Base-by-base conservation (phyloP, 345 rosid species). In the Lepidium aucheri region DNA sequence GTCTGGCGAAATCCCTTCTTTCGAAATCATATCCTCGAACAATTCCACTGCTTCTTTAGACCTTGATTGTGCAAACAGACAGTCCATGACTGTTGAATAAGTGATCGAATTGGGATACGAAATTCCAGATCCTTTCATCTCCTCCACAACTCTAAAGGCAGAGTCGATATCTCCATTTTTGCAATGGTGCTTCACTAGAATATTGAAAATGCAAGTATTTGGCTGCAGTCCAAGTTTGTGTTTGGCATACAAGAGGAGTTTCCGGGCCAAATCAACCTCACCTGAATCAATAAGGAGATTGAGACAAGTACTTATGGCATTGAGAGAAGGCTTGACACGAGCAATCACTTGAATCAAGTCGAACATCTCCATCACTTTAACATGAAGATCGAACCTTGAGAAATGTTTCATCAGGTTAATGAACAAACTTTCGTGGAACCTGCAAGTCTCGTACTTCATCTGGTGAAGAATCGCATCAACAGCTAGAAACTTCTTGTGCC, bases 171-270 rank as follows among this genome's bases (percentile, higher is more conserved):
- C 77, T 22, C 89, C 87, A 35, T 68, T 79, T 75, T 76, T 88
- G 74, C 99, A 88, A 36, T 90, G 97, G 53, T 86, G 80, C 82
- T 90, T 90, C 22, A 94, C 82, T 20, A 90, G 53, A 57, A 94
- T 90, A 70, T 90, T 94, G 79, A 88, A 94, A 75, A 90, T 90
- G 76, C 99, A 94, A 8, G 89, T 84, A 65, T 90, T 94, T 33
- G 91, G 97, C 55, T 67, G 74, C 83, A 90, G 50, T 7, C 63
- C 81, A 32, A 85, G 78, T 70, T 53, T 45, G 13, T 67, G 73
- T 64, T 77, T 83, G 11, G 75, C 75, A 64, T 81, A 79, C 78
- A 83, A 44, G 36, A 94, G 84, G 36, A 85, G 78, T 32, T 72
- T 72, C 50, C 56, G 53, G 7, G 89, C 87, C 32, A 84, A 76